A percentile compares a stretch with the other conserved stretches of the same genome.
These are phyloP conservation scores for Verticillium tricorpus DNA, from an alignment of 2,329 filamentous ascomycete genomes.

Conservation along the genomic window DNA sequence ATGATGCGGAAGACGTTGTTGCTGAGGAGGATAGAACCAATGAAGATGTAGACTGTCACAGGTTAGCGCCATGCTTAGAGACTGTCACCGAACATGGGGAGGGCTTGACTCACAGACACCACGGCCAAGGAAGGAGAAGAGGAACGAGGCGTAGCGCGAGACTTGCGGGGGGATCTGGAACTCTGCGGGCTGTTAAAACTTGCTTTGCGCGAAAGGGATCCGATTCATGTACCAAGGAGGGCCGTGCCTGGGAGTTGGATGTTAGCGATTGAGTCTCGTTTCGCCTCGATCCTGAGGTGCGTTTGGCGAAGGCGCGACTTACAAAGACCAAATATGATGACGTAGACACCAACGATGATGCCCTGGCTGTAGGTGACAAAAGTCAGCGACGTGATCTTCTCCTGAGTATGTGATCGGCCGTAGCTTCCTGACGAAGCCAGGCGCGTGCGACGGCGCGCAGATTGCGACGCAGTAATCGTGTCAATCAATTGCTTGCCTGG, in stretches of 20 bases:
- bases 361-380: constrained; percentile 46
- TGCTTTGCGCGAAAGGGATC: not conserved
- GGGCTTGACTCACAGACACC: constrained; percentile 71
- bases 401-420: not conserved
- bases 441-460: not conserved
- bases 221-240: constrained; percentile 49
- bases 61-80: not conserved
- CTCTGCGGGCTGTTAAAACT: constrained; percentile 43
- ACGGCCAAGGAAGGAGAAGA: constrained; percentile 95
- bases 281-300: too few species aligned
- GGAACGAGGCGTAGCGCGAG: constrained; percentile 90
- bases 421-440: not conserved
- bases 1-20: constrained; percentile 63
- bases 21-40: constrained; percentile 80
- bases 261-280: not conserved
- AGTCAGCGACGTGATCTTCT: not conserved
- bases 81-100: not conserved
- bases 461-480: not conserved
- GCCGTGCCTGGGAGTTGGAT: constrained; percentile 52
- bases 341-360: constrained; percentile 78
- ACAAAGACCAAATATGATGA: constrained; percentile 88
- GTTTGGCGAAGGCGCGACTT: constrained; percentile 25
- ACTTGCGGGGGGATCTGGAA: constrained; percentile 94
- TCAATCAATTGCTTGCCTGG: not conserved
- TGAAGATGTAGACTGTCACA: constrained; percentile 83